Percentiles rank a stretch among this genome's conserved stretches.
These are phyloP conservation scores for Cutaneotrichosporon cutaneum DNA, from an alignment of 1,284 basidiomycete species.

Conservation along the genomic window DNA sequence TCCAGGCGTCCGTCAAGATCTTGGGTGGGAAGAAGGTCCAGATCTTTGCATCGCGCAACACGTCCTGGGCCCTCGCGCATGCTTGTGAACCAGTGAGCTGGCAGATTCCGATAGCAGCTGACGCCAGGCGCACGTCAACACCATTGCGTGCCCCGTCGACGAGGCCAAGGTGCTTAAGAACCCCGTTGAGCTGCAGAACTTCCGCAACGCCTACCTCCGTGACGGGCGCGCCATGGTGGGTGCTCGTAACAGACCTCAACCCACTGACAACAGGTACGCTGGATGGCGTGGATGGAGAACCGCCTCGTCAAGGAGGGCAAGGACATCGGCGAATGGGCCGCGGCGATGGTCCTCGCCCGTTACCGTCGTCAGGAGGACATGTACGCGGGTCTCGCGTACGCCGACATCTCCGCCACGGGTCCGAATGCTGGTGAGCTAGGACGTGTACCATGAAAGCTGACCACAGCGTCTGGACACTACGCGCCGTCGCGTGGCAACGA, in stretches of 20 bases:
- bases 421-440: constrained; percentile 62
- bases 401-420: constrained; percentile 87
- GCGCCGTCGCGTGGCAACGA: constrained; percentile 71
- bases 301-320: constrained; percentile 71
- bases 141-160: constrained; percentile 60
- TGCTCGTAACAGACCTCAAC: neutral
- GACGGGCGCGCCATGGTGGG: constrained; percentile 86
- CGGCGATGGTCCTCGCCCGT: constrained; percentile 76
- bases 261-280: constrained; percentile 55
- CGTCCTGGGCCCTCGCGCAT: constrained; percentile 48
- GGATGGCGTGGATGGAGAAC: constrained; percentile 88
- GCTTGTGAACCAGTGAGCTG: constrained; percentile 36
- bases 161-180: constrained; percentile 87
- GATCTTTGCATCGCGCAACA: constrained; percentile 36
- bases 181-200: constrained; percentile 73
- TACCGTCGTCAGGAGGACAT: constrained; percentile 71
- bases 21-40: constrained; percentile 25
- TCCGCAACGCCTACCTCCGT: constrained; percentile 79
- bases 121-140: constrained; percentile 35
- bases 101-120: neutral
- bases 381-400: constrained; percentile 85
- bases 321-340: constrained; percentile 83
- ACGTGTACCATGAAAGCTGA: constrained; percentile 11
- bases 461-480: constrained; percentile 83
- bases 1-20: constrained; percentile 12